Evolutionary conservation across 306 rosid genomes (phyloP).

Genomic region (Glycine tomentella): DNA sequence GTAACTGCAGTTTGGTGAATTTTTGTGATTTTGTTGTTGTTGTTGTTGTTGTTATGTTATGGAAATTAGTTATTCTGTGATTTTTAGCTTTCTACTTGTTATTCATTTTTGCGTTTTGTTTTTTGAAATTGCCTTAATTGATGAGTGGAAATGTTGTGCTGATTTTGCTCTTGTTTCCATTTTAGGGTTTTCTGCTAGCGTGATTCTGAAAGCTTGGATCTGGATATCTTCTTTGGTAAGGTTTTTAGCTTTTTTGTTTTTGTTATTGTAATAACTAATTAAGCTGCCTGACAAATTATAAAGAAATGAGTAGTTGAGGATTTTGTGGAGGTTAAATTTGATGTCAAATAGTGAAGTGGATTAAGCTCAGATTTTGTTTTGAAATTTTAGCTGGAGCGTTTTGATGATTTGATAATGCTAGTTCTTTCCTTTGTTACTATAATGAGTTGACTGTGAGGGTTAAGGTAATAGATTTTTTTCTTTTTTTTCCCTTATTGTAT

Average conservation of each 20-base stretch:
- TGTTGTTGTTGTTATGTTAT: not conserved
- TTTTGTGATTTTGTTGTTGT: not conserved
- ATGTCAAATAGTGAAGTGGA: not conserved
- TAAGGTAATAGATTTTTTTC: not conserved
- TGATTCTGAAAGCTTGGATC: slow-evolving; percentile 49
- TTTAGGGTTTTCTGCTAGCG: slow-evolving; percentile 41
- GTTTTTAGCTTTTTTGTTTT: not conserved
- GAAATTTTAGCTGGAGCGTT: not conserved
- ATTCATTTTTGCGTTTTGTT: not conserved
- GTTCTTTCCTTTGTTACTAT: too few relatives aligned
- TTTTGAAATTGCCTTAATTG: not conserved
- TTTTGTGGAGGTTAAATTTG: slow-evolving; percentile 27
- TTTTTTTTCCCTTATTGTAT: too few relatives aligned
- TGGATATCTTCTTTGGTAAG: slow-evolving; percentile 40
- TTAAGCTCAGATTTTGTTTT: not conserved
- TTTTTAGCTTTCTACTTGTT: not conserved
- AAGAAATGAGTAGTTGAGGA: slow-evolving; percentile 18
- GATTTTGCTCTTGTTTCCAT: slow-evolving; percentile 18
- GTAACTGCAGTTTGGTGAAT: not conserved
- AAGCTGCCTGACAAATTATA: slow-evolving; percentile 3
- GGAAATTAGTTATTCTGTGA: not conserved
- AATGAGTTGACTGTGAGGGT: not conserved
- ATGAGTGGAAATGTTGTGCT: slow-evolving; percentile 29
- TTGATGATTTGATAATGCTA: too few relatives aligned
- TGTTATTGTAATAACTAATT: not conserved